Evolutionary conservation across 108 stramenopile species (phyloP), one percentile per base, ranked within the genome.

Genomic region (Epithemia pelagica): DNA sequence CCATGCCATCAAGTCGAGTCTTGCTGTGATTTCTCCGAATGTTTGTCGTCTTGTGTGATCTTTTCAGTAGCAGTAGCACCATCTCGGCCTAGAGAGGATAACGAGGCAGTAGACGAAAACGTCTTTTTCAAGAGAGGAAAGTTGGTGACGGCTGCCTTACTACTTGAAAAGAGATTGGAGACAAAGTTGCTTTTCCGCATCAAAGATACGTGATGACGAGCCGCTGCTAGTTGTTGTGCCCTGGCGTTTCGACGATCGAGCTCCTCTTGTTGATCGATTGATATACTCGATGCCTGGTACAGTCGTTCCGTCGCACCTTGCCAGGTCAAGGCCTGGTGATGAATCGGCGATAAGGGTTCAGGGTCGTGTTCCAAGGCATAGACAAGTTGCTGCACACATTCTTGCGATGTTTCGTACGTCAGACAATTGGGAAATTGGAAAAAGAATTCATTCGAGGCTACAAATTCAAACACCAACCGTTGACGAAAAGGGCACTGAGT

Each of bases 281-380:
- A 78, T 37, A 92, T 75, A 15, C 58, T 33, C 1, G 83, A 74
- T 21, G 91, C 77, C 19, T 82, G 69, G 53, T 81, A 82, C 25
- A 97, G 68, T 0, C 96, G 88, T 20, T 90, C 84, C n/a, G 89
- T 96, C 0, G 97, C 97, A 56, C 93, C 97, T 71, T 93, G 90
- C 97, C 97, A 98, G 0, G 93, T 87, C 32, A 98, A 74, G 27
- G 70, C 69, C 28, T 73, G 61, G 21, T 74, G 66, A 26, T 86
- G 77, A 55, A 85, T 84, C 37, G 73, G 74, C 15, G 90, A 81
- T 55, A 97, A 65, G 26, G 91, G 90, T n/a, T 74, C 31, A 20
- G 96, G 96, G 25, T 82, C 75, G 68, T 90, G 81, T 2, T 66
- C 68, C 52, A 91, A 28, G 1, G 95, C 90, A 63, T 66, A 90